A percentile compares a stretch with the other conserved stretches of the same genome.
Conservation (phyloP, 345 rosid genomes). For the Melastoma malabathricum region DNA sequence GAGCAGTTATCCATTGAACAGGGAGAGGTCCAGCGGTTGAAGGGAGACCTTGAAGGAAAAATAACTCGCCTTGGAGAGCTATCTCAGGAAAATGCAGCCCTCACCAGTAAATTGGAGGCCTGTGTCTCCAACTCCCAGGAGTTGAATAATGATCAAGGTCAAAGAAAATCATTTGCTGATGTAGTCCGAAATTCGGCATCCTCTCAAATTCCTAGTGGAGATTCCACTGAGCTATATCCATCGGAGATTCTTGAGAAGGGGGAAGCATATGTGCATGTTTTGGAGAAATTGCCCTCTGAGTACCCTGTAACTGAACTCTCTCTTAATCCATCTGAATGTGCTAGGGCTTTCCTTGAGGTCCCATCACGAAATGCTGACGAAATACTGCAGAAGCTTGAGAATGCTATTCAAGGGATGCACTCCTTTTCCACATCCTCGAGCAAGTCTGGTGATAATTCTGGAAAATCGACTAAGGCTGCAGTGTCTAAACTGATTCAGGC, state of each 20-base stretch:
- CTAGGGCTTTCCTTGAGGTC: no score
- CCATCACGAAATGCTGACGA: conserved; percentile 43
- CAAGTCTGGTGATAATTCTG: conserved; percentile 25
- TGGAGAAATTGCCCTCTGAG: conserved; percentile 10
- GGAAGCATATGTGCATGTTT: conserved; percentile 7
- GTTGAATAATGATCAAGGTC: conserved; percentile 15
- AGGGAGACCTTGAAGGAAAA: conserved; percentile 32
- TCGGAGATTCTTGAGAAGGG: conserved; percentile 9
- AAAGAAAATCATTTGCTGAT: conserved; percentile 13
- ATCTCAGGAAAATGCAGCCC: conserved; percentile 32
- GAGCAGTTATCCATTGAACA: conserved; percentile 36
- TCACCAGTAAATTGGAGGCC: conserved; percentile 24
- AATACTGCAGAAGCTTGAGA: conserved; percentile 43
- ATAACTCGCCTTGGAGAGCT: conserved; percentile 29
- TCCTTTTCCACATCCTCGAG: conserved; percentile 16
- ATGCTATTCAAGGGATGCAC: conserved; percentile 34
- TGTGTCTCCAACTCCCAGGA: conserved; percentile 27
- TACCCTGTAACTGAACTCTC: conserved; percentile 15
- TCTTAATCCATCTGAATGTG: conserved; percentile 25
- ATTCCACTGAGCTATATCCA: conserved; percentile 9
- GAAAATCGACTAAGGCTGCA: conserved; percentile 30
- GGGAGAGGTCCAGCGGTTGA: conserved; percentile 21
- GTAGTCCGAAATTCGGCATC: conserved; percentile 15
- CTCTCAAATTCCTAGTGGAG: conserved; percentile 12
- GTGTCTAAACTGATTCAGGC: conserved; percentile 72